Conservation (phyloP, 306 rosid genomes). For the Corylus americana region DNA sequence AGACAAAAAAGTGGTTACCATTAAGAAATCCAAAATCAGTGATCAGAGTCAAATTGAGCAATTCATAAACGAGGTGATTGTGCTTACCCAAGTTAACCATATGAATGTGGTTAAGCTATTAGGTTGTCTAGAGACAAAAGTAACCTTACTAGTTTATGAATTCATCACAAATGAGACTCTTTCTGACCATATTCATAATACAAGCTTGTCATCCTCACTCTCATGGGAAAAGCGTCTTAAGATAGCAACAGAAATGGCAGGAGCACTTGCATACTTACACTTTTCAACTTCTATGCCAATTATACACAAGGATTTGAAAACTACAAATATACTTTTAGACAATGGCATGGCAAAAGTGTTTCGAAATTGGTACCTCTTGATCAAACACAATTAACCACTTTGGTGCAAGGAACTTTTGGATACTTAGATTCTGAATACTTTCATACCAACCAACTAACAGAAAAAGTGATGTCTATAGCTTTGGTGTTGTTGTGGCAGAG, state of each 20-base stretch:
- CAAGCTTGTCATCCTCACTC: background rate
- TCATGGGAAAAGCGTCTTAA: conserved; percentile 23
- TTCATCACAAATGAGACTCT: conserved; percentile 25
- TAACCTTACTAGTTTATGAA: conserved; percentile 28
- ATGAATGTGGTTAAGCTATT: conserved; percentile 28
- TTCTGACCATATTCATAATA: conserved; percentile 16
- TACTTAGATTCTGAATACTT: conserved; percentile 29
- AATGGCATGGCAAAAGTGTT: conserved; percentile 21
- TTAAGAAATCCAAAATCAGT: conserved; percentile 29
- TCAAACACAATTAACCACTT: conserved; percentile 22
- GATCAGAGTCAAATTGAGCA: conserved; percentile 24
- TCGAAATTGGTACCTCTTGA: conserved; percentile 25
- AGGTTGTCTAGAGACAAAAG: conserved; percentile 31
- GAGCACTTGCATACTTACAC: conserved; percentile 29
- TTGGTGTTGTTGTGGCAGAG: conserved; percentile 27
- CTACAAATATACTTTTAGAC: conserved; percentile 30
- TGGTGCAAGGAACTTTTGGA: conserved; percentile 33
- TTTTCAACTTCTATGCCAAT: conserved; percentile 24
- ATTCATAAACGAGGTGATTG: conserved; percentile 27
- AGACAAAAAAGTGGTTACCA: background rate
- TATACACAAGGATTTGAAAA: conserved; percentile 31
- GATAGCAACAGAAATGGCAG: conserved; percentile 24
- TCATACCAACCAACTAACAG: conserved; percentile 27
- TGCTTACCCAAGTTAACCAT: conserved; percentile 31
- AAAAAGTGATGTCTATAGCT: conserved; percentile 35